phyloP scores from a whole-genome alignment of 495 filamentous ascomycete genomes.

The Aspergillus incahuasiensis region DNA sequence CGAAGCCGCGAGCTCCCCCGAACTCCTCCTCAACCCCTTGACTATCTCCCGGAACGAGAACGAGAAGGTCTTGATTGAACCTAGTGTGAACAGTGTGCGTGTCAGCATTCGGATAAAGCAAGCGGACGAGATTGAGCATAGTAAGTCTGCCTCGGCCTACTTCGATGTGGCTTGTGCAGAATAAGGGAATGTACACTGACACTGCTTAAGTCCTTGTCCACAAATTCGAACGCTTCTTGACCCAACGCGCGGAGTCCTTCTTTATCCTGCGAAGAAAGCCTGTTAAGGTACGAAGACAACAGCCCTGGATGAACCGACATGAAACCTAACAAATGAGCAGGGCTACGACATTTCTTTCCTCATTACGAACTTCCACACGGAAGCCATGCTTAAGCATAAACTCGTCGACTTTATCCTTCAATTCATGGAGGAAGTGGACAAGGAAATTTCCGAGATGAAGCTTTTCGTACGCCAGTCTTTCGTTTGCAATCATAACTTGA shows the following conservation, averaged over 20 bases:
- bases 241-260: constrained; percentile 93
- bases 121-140: constrained; percentile 97
- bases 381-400: constrained; percentile 97
- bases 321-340: constrained; percentile 40
- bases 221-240: constrained; percentile 95
- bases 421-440: constrained; percentile 99
- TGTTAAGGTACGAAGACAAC: constrained; percentile 61
- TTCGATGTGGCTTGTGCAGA: background rate
- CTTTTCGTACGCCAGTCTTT: constrained; percentile 72
- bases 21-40: constrained; percentile 89
- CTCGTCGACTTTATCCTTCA: constrained; percentile 97
- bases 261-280: constrained; percentile 94
- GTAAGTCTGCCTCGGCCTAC: background rate
- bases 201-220: constrained; percentile 67
- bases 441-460: constrained; percentile 99
- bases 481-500: constrained; percentile 12
- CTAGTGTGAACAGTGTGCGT: constrained; percentile 90
- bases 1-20: constrained; percentile 85
- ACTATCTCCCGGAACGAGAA: constrained; percentile 90
- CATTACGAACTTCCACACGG: constrained; percentile 97
- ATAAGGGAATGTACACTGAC: background rate
- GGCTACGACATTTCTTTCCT: constrained; percentile 99
- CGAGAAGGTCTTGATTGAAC: constrained; percentile 85
- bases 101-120: constrained; percentile 98
- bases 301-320: background rate